Base-by-base conservation (phyloP, 139 green algal genomes). In the Coccomyxa sp. region DNA sequence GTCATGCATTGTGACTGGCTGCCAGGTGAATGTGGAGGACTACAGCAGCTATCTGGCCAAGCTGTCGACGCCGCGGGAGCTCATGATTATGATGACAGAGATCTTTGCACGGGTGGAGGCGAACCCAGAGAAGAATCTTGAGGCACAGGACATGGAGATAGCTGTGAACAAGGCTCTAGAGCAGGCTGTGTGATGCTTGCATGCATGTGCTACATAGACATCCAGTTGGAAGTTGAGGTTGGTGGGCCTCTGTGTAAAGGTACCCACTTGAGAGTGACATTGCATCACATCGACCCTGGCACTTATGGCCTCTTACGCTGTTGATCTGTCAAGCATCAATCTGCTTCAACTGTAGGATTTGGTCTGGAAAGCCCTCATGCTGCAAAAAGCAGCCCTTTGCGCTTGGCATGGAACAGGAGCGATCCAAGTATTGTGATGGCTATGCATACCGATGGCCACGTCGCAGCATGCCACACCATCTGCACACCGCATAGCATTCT, bases 71-170 rank as follows among this genome's bases (percentile, higher is more conserved):
- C 93, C 93, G 0, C 91, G 93, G 0, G 92, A 97, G 90, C 88
- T 97, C 39, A 91, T 97, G 80, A 95, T 97, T 75, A 95, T 95
- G 91, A 96, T 97, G 93, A 94, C 88, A 9, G 91, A 96, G 86
- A 93, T 97, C 90, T 91, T 97, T 75, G 82, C 80, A 0, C 90
- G 93, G 81, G 94, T 97, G 36, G 93, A 97, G 84, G 88, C 91
- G 2, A 89, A 97, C 80, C 92, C 92, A 0, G 90, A 92, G 73
- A 91, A 90, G 7, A 87, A 86, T 3, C 83, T 97, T 27, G 96
- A 89, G 35, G 91, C 90, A 35, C 91, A 97, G 81, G 92, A 97
- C 86, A 95, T 97, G 92, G 93, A 97, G 86, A 92, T 97, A 39
- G 88, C 91, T 6, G 90, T 95, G 2, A 90, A 84, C 7, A 93